These are phyloP conservation scores for Chlorella ohadii DNA, from an alignment of 139 green algal genomes.

Conservation along the genomic window DNA sequence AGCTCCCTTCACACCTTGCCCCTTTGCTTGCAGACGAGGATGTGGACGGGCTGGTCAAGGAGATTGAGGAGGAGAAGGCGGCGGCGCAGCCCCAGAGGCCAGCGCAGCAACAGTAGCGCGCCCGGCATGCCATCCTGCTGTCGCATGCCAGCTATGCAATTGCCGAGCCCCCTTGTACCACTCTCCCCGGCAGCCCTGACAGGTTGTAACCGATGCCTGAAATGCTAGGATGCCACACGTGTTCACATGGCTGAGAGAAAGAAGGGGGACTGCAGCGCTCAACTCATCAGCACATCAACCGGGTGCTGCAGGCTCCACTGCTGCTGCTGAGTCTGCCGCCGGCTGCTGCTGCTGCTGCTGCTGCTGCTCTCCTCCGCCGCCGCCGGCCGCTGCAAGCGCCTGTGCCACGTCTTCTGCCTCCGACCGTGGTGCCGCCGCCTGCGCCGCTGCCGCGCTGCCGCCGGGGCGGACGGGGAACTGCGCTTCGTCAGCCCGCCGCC, in stretches of 20 bases:
- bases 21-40: slow-evolving; percentile 64
- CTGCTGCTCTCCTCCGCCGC: neutral
- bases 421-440: neutral
- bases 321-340: neutral
- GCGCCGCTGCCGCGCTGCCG: neutral
- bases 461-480: slow-evolving; percentile 39
- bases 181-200: too few species aligned
- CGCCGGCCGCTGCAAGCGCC: slow-evolving; percentile 31
- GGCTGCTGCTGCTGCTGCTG: neutral
- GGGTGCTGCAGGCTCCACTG: neutral
- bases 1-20: neutral
- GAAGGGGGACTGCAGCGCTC: too few species aligned
- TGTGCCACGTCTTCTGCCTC: slow-evolving; percentile 26
- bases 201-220: too few species aligned
- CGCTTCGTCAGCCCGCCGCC: slow-evolving; percentile 50
- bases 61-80: slow-evolving; percentile 91
- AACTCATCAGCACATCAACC: too few species aligned
- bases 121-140: too few species aligned
- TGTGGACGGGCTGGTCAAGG: slow-evolving; percentile 84
- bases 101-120: slow-evolving; percentile 23
- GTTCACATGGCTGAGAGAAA: too few species aligned
- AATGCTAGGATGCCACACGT: too few species aligned
- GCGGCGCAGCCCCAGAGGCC: slow-evolving; percentile 74
- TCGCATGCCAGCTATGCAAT: too few species aligned
- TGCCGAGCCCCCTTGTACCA: too few species aligned